Percentiles rank a stretch among this genome's conserved stretches.
These are phyloP conservation scores for Cryptomeria japonica DNA, from an alignment of 75 land plant genomes.

Conservation along the genomic window DNA sequence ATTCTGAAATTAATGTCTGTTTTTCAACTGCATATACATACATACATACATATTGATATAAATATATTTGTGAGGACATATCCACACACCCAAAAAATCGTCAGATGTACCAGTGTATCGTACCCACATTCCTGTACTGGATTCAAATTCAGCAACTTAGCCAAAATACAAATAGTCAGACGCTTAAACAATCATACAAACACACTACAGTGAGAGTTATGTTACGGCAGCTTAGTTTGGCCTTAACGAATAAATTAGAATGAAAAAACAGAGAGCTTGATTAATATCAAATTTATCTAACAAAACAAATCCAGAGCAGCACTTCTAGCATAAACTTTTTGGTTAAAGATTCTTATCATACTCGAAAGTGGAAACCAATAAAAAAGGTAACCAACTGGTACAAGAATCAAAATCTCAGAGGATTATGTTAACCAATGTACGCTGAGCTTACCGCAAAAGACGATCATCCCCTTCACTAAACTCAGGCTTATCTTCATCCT, in stretches of 20 bases:
- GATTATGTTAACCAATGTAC: not conserved
- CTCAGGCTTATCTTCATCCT: constrained; percentile 92
- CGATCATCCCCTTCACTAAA: constrained; percentile 83
- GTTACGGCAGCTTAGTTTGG: not conserved
- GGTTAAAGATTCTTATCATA: not conserved
- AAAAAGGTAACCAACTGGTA: not conserved
- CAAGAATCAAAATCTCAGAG: not conserved
- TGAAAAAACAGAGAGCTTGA: not conserved
- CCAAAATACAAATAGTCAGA: no score
- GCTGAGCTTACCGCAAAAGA: constrained; percentile 63
- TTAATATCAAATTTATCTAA: not conserved
- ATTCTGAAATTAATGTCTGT: no score
- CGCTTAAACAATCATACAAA: not conserved
- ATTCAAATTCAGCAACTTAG: no score
- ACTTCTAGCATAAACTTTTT: not conserved
- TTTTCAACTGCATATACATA: no score
- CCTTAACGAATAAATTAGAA: not conserved
- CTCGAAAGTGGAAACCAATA: not conserved
- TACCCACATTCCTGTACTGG: no score
- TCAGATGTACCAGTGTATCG: no score
- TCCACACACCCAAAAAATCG: no score
- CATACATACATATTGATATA: no score
- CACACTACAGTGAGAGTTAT: not conserved
- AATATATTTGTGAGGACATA: no score
- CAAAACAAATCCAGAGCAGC: not conserved